These are phyloP conservation scores for Calonectria pteridis DNA, from an alignment of 2,329 filamentous ascomycete genomes.

Conservation along the genomic window DNA sequence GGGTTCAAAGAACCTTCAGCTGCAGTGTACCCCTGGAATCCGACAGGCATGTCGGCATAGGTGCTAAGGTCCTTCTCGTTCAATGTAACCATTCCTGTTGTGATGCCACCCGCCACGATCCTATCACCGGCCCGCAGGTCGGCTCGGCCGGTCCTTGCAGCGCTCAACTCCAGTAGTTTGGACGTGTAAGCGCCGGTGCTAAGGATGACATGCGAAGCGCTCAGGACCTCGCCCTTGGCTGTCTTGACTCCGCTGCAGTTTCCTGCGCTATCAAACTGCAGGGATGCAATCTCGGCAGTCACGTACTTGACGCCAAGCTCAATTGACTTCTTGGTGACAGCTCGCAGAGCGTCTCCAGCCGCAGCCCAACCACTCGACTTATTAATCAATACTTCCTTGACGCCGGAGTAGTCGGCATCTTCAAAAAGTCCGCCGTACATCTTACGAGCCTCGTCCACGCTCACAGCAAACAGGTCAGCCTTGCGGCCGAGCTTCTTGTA, in stretches of 20 bases:
- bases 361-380: constrained; percentile 49
- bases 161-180: constrained; percentile 65
- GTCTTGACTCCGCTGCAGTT: constrained; percentile 63
- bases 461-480: constrained; percentile 57
- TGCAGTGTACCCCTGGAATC: constrained; percentile 56
- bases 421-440: constrained; percentile 70
- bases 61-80: constrained; percentile 58
- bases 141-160: constrained; percentile 58
- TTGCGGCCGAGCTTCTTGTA: constrained; percentile 60
- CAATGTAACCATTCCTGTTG: constrained; percentile 68
- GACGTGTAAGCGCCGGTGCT: constrained; percentile 71
- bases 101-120: constrained; percentile 71
- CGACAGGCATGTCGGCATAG: constrained; percentile 64
- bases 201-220: constrained; percentile 65
- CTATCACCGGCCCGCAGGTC: constrained; percentile 65
- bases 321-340: constrained; percentile 65
- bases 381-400: constrained; percentile 61
- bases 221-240: constrained; percentile 56
- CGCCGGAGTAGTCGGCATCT: constrained; percentile 70
- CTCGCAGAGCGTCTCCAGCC: constrained; percentile 69
- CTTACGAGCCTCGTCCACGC: constrained; percentile 60
- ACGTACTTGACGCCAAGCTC: constrained; percentile 71
- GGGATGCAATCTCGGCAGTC: constrained; percentile 60
- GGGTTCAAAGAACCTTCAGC: constrained; percentile 44
- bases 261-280: constrained; percentile 61